These are phyloP conservation scores for Athelia psychrophila DNA, from an alignment of 1,284 basidiomycete species.

Conservation along the genomic window DNA sequence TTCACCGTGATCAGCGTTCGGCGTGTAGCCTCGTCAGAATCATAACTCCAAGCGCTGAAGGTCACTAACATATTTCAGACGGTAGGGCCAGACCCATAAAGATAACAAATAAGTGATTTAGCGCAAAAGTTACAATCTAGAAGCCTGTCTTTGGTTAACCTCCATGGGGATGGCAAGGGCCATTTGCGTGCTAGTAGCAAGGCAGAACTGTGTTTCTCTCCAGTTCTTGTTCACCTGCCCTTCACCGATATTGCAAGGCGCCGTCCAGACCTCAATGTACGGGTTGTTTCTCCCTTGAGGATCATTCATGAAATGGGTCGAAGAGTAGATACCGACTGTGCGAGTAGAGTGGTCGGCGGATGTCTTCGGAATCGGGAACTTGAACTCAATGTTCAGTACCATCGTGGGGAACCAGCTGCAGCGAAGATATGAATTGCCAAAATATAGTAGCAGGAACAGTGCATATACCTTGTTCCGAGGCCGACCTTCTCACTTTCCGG, in stretches of 20 bases:
- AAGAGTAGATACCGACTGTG: slow-evolving; percentile 52
- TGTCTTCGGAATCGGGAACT: slow-evolving; percentile 49
- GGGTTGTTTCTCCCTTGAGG: slow-evolving; percentile 54
- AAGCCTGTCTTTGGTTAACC: slow-evolving; percentile 27
- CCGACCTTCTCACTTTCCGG: slow-evolving; percentile 29
- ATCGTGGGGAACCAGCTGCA: slow-evolving; percentile 61
- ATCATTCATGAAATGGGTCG: slow-evolving; percentile 45
- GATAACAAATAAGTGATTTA: no score
- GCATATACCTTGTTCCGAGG: slow-evolving; percentile 25
- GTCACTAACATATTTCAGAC: no score
- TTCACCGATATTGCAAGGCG: slow-evolving; percentile 50
- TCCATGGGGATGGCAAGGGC: slow-evolving; percentile 45
- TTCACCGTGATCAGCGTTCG: no score
- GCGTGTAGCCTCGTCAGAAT: no score
- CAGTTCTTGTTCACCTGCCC: slow-evolving; percentile 40
- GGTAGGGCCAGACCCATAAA: no score
- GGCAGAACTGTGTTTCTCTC: slow-evolving; percentile 59
- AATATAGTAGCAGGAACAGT: no score
- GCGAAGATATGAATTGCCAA: no score
- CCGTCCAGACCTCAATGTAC: slow-evolving; percentile 61
- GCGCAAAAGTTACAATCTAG: no score
- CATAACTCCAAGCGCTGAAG: no score
- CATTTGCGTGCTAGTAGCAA: slow-evolving; percentile 62
- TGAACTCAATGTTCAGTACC: slow-evolving; percentile 57
- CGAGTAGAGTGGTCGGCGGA: slow-evolving; percentile 34